phyloP scores from a whole-genome alignment of 306 rosid genomes.

The Pterocarpus macrocarpus region DNA sequence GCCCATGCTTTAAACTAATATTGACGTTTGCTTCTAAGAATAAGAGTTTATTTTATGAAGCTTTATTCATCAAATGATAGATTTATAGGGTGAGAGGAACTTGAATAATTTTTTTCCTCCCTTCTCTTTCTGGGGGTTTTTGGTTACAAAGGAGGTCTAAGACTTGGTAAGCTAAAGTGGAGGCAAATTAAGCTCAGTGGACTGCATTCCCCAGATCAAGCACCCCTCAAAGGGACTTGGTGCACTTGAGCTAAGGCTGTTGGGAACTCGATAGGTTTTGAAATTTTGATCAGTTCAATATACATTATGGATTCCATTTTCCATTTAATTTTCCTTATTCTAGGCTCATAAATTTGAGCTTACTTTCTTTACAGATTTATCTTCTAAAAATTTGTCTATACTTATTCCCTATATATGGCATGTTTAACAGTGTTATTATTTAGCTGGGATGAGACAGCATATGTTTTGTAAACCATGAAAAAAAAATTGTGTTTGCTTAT shows the following conservation, averaged over 20 bases:
- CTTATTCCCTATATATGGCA: slow-evolving; percentile 14
- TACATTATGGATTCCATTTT: slow-evolving; percentile 29
- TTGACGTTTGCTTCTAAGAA: slow-evolving; percentile 7
- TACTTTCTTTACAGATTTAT: slow-evolving; percentile 27
- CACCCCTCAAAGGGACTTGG: no score
- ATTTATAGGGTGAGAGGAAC: neutral
- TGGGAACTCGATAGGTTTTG: slow-evolving; percentile 27
- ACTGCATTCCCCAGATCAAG: neutral
- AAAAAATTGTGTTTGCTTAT: slow-evolving; percentile 22
- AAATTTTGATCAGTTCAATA: slow-evolving; percentile 9
- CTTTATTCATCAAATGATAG: slow-evolving; percentile 4
- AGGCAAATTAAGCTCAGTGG: slow-evolving; percentile 9
- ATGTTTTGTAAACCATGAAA: slow-evolving; percentile 32
- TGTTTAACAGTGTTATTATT: slow-evolving; percentile 19
- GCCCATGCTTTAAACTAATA: slow-evolving; percentile 16
- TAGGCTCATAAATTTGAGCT: slow-evolving; percentile 21
- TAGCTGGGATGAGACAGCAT: slow-evolving; percentile 34
- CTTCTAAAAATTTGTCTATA: neutral
- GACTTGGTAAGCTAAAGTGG: slow-evolving; percentile 20
- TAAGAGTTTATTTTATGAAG: slow-evolving; percentile 1
- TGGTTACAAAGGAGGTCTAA: neutral
- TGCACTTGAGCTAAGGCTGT: no score
- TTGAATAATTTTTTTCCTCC: neutral
- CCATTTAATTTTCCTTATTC: slow-evolving; percentile 17
- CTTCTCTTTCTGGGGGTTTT: no score